Base-by-base conservation (phyloP, 2,329 filamentous ascomycete genomes). In the Alternaria rosae region DNA sequence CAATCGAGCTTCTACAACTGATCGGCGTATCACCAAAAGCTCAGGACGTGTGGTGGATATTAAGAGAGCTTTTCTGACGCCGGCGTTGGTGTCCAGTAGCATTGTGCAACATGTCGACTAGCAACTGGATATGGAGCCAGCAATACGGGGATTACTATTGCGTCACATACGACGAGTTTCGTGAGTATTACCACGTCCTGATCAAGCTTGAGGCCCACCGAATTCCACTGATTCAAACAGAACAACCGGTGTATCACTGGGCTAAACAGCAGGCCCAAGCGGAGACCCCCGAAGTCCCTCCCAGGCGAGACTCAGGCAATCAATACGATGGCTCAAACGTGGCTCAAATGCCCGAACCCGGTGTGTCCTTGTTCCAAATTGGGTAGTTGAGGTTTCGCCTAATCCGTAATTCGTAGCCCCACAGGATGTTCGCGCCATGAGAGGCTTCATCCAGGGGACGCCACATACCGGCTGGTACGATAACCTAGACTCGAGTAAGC, bases 391-490 rank as follows among this genome's bases (percentile, higher is more conserved):
- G 25, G 12, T 15, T 23, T n/a, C 21, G 17, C 52, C 20, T 54
- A 30, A 44, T 20, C 11, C 12, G 12, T 32, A 13, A 20, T 5
- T 7, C 13, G 20, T 23, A 59, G 57, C 47, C 7, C 30, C 57
- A 8, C 4, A 9, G 4, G 13, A 53, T 3, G n/a, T 21, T 13
- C 59, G 55, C 17, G 28, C 12, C 32, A 35, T 41, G 21, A 17
- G 2, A 56, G 52, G 2, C 12, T 43, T 42, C 8, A 54, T 54
- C 5, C 41, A 41, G 4, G 52, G 52, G 4, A 65, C 57, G 6
- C 62, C 65, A 3, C 25, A 56, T 1, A n/a, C 3, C 0, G 65
- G 65, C 9, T 66, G 62, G 63, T 44, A 45, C 8, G 63, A 68
- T 1, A 12, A 7, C 7, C 48, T 67, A 4, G 65, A 67, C 42